Evolutionary conservation across 805 yeast genomes (phyloP).

Genomic region (Candida sonorensis): DNA sequence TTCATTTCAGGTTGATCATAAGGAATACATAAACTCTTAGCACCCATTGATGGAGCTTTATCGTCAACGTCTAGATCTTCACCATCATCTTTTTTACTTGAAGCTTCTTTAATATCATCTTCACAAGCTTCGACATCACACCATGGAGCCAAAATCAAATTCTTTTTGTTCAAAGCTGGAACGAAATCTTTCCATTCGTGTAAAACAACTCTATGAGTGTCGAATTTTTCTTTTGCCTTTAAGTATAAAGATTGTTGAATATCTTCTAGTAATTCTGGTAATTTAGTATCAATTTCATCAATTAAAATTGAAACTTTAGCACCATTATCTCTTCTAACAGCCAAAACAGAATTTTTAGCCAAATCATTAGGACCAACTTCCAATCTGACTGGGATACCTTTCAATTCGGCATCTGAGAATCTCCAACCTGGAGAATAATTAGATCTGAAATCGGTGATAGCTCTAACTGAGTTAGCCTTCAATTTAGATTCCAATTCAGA

Average conservation of each 20-base stretch:
- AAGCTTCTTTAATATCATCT: constrained; percentile 89
- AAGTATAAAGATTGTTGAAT: constrained; percentile 71
- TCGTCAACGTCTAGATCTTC: constrained; percentile 89
- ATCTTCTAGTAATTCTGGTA: constrained; percentile 74
- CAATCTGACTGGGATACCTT: constrained; percentile 89
- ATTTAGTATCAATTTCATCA: constrained; percentile 52
- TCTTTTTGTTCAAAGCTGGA: constrained; percentile 84
- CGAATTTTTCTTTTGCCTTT: constrained; percentile 78
- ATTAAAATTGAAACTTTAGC: constrained; percentile 64
- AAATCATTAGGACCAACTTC: constrained; percentile 97
- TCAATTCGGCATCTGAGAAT: constrained; percentile 93
- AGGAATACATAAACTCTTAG: constrained; percentile 96
- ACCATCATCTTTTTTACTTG: constrained; percentile 72
- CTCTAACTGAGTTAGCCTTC: constrained; percentile 59
- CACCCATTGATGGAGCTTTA: constrained; percentile 98
- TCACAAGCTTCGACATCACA: constrained; percentile 94
- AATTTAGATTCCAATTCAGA: constrained; percentile 60
- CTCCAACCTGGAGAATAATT: constrained; percentile 99
- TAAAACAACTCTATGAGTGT: constrained; percentile 75
- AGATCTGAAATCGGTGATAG: constrained; percentile 80
- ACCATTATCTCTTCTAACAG: constrained; percentile 90
- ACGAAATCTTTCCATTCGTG: constrained; percentile 89
- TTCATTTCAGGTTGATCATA: constrained; percentile 81
- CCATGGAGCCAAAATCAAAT: constrained; percentile 93
- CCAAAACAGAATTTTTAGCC: constrained; percentile 69